Percentiles rank a stretch among this genome's conserved stretches.
phyloP scores from a whole-genome alignment of 2,329 filamentous ascomycete genomes.

The Colletotrichum chlorophyti region DNA sequence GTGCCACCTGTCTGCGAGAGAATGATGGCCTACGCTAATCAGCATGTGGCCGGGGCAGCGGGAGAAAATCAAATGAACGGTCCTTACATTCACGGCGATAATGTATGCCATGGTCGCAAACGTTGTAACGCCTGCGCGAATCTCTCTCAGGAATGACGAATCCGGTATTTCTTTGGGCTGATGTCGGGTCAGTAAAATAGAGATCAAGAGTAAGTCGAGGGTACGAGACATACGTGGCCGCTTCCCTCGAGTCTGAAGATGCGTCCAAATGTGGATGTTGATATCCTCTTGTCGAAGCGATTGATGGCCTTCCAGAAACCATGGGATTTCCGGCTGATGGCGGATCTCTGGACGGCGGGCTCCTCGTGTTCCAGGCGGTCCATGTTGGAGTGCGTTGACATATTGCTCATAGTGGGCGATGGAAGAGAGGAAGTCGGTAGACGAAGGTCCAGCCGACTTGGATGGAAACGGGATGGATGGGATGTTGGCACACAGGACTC shows the following conservation, averaged over 20 bases:
- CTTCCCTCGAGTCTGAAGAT: constrained; percentile 72
- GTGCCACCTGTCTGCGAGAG: constrained; percentile 79
- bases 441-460: constrained; percentile 7
- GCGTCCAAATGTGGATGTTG: constrained; percentile 57
- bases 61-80: too few species aligned
- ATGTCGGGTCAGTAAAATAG: neutral
- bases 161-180: constrained; percentile 72
- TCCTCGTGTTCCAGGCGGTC: constrained; percentile 23
- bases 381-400: constrained; percentile 28
- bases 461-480: constrained; percentile 8
- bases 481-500: constrained; percentile 18
- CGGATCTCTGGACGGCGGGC: constrained; percentile 4
- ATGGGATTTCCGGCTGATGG: constrained; percentile 35
- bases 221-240: constrained; percentile 65
- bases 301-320: constrained; percentile 45
- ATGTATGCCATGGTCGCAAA: constrained; percentile 87
- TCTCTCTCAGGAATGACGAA: constrained; percentile 76
- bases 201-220: neutral
- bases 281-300: constrained; percentile 42
- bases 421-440: constrained; percentile 20
- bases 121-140: constrained; percentile 81
- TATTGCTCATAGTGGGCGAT: constrained; percentile 20
- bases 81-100: constrained; percentile 71
- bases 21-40: constrained; percentile 65
- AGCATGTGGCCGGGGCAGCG: neutral